Base-by-base conservation (phyloP, 352 stramenopile species). In the Globisporangium spiculum region DNA sequence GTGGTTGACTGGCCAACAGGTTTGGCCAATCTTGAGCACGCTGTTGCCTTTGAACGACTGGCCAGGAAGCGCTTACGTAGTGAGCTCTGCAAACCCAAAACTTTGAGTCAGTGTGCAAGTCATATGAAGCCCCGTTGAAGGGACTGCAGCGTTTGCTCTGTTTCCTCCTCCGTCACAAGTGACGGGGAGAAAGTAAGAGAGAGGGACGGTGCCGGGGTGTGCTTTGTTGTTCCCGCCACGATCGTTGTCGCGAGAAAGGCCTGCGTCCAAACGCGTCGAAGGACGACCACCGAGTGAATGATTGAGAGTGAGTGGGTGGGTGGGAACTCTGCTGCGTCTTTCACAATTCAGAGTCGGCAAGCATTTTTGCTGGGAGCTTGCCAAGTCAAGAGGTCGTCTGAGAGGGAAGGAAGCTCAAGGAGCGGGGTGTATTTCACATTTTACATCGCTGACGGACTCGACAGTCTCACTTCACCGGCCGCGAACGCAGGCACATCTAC, bases 181-280 rank as follows among this genome's bases (percentile, higher is more conserved):
- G 52, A 57, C 22, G 4, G 52, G 22, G 52, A 56, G n/a, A 58
- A n/a, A 12, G 4, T 6, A 30, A 32, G 26, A 57, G 22, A 57
- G 50, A 20, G 38, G 38, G 12, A 44, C 36, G 36, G 14, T 14
- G 30, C 4, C 30, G 30, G 50, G 10, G 50, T 34, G 24, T 9
- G 52, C 10, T 44, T 44, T 44, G 12, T 16, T 20, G 38, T 60
- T 60, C 55, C 55, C 55, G 30, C 20, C 55, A 16, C 14, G 26
- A 30, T 16, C 4, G 56, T 7, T 26, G 20, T 12, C 9, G n/a
- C 32, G 56, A 62, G 30, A 62, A 32, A 62, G 56, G 32, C 56
- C 16, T 12, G 32, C 56, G n/a, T 62, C 56, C 56, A 62, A 62
- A 50, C 56, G 46, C 56, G 10, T 32, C 32, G 4, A 50, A 32